Evolutionary conservation across 768 basidiomycete species (phyloP).

Genomic region (Suillus luteus): DNA sequence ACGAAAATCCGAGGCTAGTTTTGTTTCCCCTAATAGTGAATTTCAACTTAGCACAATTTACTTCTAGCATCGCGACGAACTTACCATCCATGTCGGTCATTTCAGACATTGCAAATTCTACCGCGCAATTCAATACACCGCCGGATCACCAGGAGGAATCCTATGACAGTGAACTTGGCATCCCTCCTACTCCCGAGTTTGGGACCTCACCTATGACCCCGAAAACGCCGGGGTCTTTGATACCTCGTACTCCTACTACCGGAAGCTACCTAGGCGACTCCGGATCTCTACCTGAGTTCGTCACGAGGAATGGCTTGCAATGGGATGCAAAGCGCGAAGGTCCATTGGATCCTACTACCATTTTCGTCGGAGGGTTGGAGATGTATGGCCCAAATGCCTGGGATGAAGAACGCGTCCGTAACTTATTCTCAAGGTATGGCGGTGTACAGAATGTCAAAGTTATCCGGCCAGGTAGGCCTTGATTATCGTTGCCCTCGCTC

Average conservation of each 20-base stretch:
- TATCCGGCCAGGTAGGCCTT: constrained; percentile 59
- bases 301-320: constrained; percentile 25
- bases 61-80: neutral
- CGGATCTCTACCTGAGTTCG: constrained; percentile 27
- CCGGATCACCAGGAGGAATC: constrained; percentile 32
- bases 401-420: constrained; percentile 63
- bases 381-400: constrained; percentile 63
- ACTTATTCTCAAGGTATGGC: constrained; percentile 65
- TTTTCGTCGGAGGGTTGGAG: constrained; percentile 80
- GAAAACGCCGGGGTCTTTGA: constrained; percentile 48
- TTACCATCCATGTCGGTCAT: constrained; percentile 11
- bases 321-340: constrained; percentile 29
- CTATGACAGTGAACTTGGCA: constrained; percentile 31
- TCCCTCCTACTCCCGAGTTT: constrained; percentile 47
- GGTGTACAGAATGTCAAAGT: constrained; percentile 66
- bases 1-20: constrained; percentile 7
- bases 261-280: constrained; percentile 36
- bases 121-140: constrained; percentile 21
- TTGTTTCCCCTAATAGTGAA: neutral
- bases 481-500: neutral
- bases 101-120: constrained; percentile 8
- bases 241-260: constrained; percentile 52
- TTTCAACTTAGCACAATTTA: neutral
- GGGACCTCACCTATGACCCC: constrained; percentile 53
- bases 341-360: constrained; percentile 61